Evolutionary conservation across 2,329 filamentous ascomycete species (phyloP).

Genomic region (Aspergillus calidoustus): DNA sequence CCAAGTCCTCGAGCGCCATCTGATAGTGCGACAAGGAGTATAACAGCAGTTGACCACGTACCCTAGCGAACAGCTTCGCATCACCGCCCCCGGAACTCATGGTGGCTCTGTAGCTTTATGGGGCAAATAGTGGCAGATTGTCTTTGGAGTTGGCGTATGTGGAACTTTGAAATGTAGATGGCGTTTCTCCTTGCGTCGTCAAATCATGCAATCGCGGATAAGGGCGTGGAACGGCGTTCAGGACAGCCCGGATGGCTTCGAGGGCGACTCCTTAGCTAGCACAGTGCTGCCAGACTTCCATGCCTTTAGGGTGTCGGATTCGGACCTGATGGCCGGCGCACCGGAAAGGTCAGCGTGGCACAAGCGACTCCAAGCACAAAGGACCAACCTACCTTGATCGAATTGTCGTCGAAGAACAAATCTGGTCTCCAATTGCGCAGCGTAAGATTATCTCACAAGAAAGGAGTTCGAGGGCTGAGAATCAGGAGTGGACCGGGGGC

Average conservation of each 20-base stretch:
- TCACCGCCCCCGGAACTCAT: constrained; percentile 80
- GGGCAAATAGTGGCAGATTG: constrained; percentile 14
- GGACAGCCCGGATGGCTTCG: constrained; percentile 19
- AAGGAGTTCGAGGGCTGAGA: constrained; percentile 19
- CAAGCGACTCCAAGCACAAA: not conserved
- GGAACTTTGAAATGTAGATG: not conserved
- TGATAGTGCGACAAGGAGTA: constrained; percentile 26
- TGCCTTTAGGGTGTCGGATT: constrained; percentile 21
- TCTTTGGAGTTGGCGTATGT: constrained; percentile 8
- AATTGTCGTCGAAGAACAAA: not conserved
- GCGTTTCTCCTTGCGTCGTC: constrained; percentile 4
- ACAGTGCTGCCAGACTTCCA: constrained; percentile 28
- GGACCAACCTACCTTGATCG: constrained; percentile 3
- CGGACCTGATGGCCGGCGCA: constrained; percentile 1
- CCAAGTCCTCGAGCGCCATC: constrained; percentile 14
- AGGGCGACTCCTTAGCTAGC: constrained; percentile 26
- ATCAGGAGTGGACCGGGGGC: constrained; percentile 31
- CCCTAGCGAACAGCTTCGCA: constrained; percentile 98
- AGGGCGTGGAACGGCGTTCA: constrained; percentile 10
- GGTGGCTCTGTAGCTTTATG: constrained; percentile 30
- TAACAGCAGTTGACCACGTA: constrained; percentile 56
- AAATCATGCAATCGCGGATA: constrained; percentile 26
- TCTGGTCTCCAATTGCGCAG: constrained; percentile 7
- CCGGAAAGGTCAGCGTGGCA: constrained; percentile 18
- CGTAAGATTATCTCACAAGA: constrained; percentile 7